Evolutionary conservation across 2,329 filamentous ascomycete genomes (phyloP).

Genomic region (Ophiostoma ulmi): DNA sequence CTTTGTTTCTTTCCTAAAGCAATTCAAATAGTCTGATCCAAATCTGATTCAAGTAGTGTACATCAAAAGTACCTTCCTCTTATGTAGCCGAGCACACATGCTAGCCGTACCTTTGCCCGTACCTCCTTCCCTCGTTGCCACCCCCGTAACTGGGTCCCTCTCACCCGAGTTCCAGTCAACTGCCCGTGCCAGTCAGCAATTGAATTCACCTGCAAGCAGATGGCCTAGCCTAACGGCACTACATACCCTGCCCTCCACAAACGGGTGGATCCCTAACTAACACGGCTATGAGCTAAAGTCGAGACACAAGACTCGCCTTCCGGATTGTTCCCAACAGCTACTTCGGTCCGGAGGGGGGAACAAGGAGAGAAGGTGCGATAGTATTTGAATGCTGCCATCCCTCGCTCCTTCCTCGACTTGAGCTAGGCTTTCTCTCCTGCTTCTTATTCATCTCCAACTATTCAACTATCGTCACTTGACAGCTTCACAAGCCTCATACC

Average conservation of each 20-base stretch:
- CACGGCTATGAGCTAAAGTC: conserved; percentile 2
- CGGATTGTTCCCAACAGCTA: neutral
- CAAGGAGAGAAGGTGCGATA: conserved; percentile 7
- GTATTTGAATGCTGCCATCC: conserved; percentile 13
- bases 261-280: conserved; percentile 1
- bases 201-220: neutral
- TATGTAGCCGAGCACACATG: neutral
- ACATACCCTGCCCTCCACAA: neutral
- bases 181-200: neutral
- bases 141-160: neutral
- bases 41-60: neutral
- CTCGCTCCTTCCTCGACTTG: neutral
- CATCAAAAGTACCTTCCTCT: neutral
- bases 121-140: neutral
- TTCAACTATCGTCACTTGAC: neutral
- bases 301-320: conserved; percentile 10
- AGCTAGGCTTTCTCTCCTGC: conserved; percentile 8
- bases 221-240: conserved; percentile 1
- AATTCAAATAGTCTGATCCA: neutral
- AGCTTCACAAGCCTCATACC: neutral
- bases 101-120: neutral
- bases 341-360: conserved; percentile 6
- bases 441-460: neutral
- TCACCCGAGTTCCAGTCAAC: conserved; percentile 2
- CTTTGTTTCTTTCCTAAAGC: conserved; percentile 1